Base-by-base conservation (phyloP, 2,329 filamentous ascomycete genomes). In the Ceratocystis ficicola region DNA sequence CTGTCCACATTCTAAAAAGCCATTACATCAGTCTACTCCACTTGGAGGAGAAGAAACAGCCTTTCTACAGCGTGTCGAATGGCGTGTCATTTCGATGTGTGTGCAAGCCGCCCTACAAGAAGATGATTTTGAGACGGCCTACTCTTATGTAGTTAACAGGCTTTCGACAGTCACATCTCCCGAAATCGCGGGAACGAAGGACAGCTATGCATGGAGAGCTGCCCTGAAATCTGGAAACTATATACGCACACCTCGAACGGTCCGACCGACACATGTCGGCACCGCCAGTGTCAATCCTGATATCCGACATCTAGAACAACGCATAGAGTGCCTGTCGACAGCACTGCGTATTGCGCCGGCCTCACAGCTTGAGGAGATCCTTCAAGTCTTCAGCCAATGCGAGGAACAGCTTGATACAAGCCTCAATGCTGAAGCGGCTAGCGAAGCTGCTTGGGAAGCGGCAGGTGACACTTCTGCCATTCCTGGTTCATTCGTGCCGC, bases 121-220 rank as follows among this genome's bases (percentile, higher is more conserved):
- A 72, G 86, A 91, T 69, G 90, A 85, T 72, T 94, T 94, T 68
- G 90, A 95, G 72, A 94, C 89, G 0, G 89, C 89, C 10, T 94
- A 93, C 73, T 92, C 88, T 0, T 93, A 89, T 72, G 86, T 92
- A 1, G 82, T 90, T 60, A 90, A 85, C 71, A 83, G 87, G 25
- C 78, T 94, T 0, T 78, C 80, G 6, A 68, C 71, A 32, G 67
- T 69, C 22, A 63, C 69, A 66, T 20, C 71, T 75, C 15, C 44
- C 17, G 81, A 88, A 67, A 36, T 36, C 4, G 8, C n/a, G 36
- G 25, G 28, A 25, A 59, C 55, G 2, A 59, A 32, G 8, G 55
- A 59, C 15, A 59, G 17, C 8, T 86, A 87, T 74, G 87, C 88
- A 1, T 94, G 89, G 89, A 85, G 84, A 67, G 89, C 89, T 5